phyloP scores from a whole-genome alignment of 305 asterid genomes.

The Solanum hybrid region DNA sequence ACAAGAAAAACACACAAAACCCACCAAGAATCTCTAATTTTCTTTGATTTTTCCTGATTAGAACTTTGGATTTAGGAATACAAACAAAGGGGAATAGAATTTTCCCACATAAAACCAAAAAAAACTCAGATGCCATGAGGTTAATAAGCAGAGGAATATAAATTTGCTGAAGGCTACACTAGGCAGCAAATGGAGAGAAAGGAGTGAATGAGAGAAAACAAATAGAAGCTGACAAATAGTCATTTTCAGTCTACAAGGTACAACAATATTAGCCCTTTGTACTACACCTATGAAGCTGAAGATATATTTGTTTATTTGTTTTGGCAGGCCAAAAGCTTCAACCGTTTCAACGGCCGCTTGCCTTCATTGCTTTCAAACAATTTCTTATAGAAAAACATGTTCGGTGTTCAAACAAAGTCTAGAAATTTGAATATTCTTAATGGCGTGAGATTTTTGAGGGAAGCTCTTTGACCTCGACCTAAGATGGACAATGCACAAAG shows the following conservation, averaged over 20 bases:
- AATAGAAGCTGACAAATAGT: constrained; percentile 23
- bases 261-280: neutral
- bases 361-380: neutral
- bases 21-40: neutral
- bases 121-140: constrained; percentile 20
- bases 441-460: neutral
- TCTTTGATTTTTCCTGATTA: neutral
- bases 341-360: constrained; percentile 14
- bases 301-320: neutral
- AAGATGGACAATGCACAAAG: no score
- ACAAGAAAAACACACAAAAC: neutral
- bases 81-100: constrained; percentile 1
- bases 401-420: neutral
- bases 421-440: neutral
- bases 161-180: constrained; percentile 11
- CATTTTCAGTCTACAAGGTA: neutral
- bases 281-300: neutral
- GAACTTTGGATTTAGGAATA: neutral
- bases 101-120: neutral
- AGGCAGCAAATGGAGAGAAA: constrained; percentile 16
- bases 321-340: constrained; percentile 12
- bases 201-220: constrained; percentile 21
- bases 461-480: neutral
- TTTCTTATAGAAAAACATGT: neutral
- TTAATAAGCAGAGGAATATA: neutral